Evolutionary conservation across 805 yeast genomes (phyloP), one percentile per base, ranked within the genome.

Genomic region (Suhomyces canberraensis): DNA sequence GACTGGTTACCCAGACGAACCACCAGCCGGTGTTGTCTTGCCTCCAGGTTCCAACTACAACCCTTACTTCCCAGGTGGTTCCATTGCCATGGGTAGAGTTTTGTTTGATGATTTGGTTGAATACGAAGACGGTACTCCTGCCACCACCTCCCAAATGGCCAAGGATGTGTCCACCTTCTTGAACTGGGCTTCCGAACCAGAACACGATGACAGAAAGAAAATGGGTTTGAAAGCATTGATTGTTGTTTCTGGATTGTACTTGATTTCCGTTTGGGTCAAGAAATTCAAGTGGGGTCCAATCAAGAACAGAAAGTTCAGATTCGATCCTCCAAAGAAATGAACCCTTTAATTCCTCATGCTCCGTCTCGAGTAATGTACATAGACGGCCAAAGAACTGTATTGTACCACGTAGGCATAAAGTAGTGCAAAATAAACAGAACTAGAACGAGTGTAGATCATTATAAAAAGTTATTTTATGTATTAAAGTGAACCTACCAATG

Each of bases 21-120:
- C 96, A 44, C 98, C 98, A 52, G 98, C 96, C 21, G 98, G 98
- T 75, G 96, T 87, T 43, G 76, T 66, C 35, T 75, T 93, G 55
- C 95, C 98, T 41, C 84, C 87, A 45, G 98, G 98, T 48, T 68
- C 95, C 45, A 93, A 93, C 82, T 93, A 93, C 74, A 93, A 93
- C 79, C 98, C 98, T 60, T 93, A 93, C 78, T 93, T 93, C 96
- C 98, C 98, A 65, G 98, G 98, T 72, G 98, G 98, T 50, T 78
- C 97, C 29, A 91, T 93, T 74, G 98, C 96, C 54, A 93, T 93
- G 98, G 98, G 87, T 62, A 86, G 98, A 75, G 98, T 91, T 42
- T 76, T 93, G 66, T 93, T 90, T 54, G 98, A 93, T 63, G 98
- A 87, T 50, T 76, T 93, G 60, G 98, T 93, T 48, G 98, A 93